Evolutionary conservation across 1,284 basidiomycete genomes (phyloP).

Genomic region (Athelia sp.): DNA sequence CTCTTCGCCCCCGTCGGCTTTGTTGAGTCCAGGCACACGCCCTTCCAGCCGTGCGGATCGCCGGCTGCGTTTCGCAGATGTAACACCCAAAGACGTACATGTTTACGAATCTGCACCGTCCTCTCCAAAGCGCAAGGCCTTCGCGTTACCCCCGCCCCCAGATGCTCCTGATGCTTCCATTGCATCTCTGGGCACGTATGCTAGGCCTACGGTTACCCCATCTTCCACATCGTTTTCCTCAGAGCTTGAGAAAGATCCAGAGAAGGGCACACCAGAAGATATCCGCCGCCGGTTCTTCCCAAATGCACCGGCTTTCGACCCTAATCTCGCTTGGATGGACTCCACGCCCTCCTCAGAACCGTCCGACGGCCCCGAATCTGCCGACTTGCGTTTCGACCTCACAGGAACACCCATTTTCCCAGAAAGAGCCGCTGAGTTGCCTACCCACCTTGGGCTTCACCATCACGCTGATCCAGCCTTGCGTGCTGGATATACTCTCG

Average conservation of each 20-base stretch:
- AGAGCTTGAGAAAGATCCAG: constrained; percentile 27
- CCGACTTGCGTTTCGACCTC: constrained; percentile 66
- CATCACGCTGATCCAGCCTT: constrained; percentile 76
- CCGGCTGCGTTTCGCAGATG: constrained; percentile 49
- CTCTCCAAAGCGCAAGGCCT: constrained; percentile 52
- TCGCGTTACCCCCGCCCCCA: constrained; percentile 50
- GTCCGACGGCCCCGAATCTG: constrained; percentile 9
- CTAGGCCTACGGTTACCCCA: constrained; percentile 1
- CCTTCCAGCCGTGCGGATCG: constrained; percentile 37
- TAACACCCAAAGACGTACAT: constrained; percentile 52
- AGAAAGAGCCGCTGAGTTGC: constrained; percentile 48
- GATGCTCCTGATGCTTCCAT: constrained; percentile 30
- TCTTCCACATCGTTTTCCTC: neutral
- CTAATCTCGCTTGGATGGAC: constrained; percentile 75
- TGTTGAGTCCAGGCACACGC: constrained; percentile 26
- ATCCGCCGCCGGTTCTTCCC: constrained; percentile 87
- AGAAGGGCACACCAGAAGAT: constrained; percentile 76
- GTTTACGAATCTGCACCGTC: constrained; percentile 77
- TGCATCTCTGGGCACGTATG: constrained; percentile 44
- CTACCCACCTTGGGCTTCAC: constrained; percentile 84
- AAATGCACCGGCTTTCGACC: constrained; percentile 58
- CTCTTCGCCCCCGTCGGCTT: constrained; percentile 20
- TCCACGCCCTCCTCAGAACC: constrained; percentile 13
- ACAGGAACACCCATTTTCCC: constrained; percentile 60
- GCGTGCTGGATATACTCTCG: constrained; percentile 84